Base-by-base conservation (phyloP, 305 asterid genomes). In the Fraxinus greggii region DNA sequence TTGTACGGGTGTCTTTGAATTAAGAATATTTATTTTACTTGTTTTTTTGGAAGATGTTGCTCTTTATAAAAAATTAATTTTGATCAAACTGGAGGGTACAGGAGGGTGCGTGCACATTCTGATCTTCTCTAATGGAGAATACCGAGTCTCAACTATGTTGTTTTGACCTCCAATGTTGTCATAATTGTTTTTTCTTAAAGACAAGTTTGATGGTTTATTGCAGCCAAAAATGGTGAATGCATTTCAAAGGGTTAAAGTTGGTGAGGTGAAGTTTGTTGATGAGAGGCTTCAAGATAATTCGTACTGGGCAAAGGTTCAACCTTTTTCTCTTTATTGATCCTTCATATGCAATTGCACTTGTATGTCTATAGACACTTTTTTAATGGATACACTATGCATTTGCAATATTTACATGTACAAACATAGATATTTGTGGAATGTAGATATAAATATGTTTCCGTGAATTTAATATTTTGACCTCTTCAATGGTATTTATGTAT, bases 261-360 rank as follows among this genome's bases (percentile, higher is more conserved):
- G 93, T 2, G 95, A 91, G 83, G 98, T 96, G 79, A 78, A 90
- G 79, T 95, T 88, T 89, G 95, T 82, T 82, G 98, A 96, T 86
- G 94, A 94, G 63, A 92, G 94, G 87, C 99, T 96, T 79, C 94
- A 90, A 84, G 97, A 96, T 90, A 96, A 96, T 83, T 96, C 99
- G 69, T 94, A 93, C 79, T 95, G 98, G 98, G 99, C 98, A 59
- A 94, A 93, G 98, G 99, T 96, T 83, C 74, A 84, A 77, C 79
- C 76, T 31, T 21, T 35, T 79, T 73, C 73, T 73, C 79, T 32
- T 75, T n/a, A 35, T 70, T 78, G 33, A 75, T n/a, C 54, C 75
- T 29, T 77, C 45, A 26, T 72, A 13, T 29, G 31, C 35, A 23
- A 42, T 31, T 24, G 69, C 61, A 48, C 72, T 38, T 59, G 67